These are phyloP conservation scores for Posidonia australis DNA, from an alignment of 106 monocot species.

Conservation along the genomic window DNA sequence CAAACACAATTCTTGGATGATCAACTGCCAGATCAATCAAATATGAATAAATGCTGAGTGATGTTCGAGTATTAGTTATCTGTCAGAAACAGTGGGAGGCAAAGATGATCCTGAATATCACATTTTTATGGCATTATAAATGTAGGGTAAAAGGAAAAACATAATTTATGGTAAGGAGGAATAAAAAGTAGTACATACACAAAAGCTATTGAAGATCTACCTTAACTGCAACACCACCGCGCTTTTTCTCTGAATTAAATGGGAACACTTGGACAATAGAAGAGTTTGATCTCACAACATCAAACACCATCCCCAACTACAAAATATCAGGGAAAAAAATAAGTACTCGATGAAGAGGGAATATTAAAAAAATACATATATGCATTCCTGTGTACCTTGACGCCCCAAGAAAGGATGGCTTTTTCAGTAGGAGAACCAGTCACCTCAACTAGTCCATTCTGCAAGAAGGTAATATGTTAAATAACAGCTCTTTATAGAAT, in stretches of 20 bases:
- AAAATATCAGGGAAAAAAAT: neutral
- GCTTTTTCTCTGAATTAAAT: constrained; percentile 39
- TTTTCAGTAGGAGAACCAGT: constrained; percentile 96
- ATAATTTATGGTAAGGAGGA: neutral
- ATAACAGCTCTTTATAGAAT: too few relatives aligned
- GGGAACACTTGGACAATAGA: constrained; percentile 74
- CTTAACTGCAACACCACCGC: constrained; percentile 63
- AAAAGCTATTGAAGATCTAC: constrained; percentile 2
- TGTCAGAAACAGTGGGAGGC: too few relatives aligned
- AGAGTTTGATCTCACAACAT: constrained; percentile 45
- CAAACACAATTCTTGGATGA: constrained; percentile 1
- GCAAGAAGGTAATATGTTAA: neutral
- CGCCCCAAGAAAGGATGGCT: constrained; percentile 86
- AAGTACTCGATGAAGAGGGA: neutral
- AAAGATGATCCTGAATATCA: too few relatives aligned
- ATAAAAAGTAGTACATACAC: neutral
- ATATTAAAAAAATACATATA: neutral
- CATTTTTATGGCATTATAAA: too few relatives aligned
- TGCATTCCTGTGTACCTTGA: constrained; percentile 35
- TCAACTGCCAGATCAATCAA: too few relatives aligned
- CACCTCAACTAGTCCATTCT: constrained; percentile 42
- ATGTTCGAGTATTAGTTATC: too few relatives aligned
- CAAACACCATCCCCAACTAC: constrained; percentile 26
- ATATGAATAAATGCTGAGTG: too few relatives aligned
- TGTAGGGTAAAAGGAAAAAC: neutral